phyloP scores from a whole-genome alignment of 805 yeast genomes.

The Teunomyces stri region DNA sequence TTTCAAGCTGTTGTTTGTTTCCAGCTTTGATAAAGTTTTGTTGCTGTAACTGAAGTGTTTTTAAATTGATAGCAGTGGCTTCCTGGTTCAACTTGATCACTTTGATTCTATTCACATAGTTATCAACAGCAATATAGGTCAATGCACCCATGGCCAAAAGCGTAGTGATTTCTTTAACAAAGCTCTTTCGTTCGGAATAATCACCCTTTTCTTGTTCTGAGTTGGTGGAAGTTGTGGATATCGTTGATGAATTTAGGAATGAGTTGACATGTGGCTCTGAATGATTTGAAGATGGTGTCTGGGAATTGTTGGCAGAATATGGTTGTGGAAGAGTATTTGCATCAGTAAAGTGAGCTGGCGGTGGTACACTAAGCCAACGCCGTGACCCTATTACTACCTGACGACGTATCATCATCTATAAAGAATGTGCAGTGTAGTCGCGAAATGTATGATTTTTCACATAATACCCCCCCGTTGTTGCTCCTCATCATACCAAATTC shows the following conservation, averaged over 20 bases:
- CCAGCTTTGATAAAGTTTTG: slow-evolving; percentile 49
- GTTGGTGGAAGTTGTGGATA: background rate
- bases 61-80: slow-evolving; percentile 35
- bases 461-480: no score
- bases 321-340: slow-evolving; percentile 19
- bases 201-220: background rate
- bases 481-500: no score
- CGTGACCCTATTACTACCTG: background rate
- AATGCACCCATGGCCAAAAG: slow-evolving; percentile 43
- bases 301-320: slow-evolving; percentile 7
- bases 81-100: slow-evolving; percentile 36
- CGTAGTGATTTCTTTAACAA: slow-evolving; percentile 11
- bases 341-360: slow-evolving; percentile 25
- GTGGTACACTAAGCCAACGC: slow-evolving; percentile 7
- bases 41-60: slow-evolving; percentile 42
- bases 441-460: background rate
- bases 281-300: background rate
- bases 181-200: background rate
- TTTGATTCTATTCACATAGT: slow-evolving; percentile 40
- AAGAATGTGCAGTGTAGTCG: background rate
- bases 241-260: background rate
- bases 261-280: slow-evolving; percentile 1
- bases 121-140: slow-evolving; percentile 51
- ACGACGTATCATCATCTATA: background rate
- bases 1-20: slow-evolving; percentile 50